These are phyloP conservation scores for Vaccinium myrtillus DNA, from an alignment of 148 eudicot genomes.

Conservation along the genomic window DNA sequence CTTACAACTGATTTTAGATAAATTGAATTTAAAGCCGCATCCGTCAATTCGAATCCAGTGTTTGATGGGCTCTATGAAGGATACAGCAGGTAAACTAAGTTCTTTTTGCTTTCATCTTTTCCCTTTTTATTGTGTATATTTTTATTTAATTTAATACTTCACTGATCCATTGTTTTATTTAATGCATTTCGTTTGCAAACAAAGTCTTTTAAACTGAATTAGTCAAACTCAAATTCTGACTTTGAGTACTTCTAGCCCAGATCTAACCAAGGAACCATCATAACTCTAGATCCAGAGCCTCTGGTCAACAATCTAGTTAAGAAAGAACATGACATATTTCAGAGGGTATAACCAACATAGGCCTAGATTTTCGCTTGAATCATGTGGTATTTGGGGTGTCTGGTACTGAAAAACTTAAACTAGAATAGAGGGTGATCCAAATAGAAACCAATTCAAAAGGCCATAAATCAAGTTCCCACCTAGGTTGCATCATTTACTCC, in stretches of 20 bases:
- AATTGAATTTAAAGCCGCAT: neutral
- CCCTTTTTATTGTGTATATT: neutral
- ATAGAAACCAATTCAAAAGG: neutral
- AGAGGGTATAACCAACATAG: neutral
- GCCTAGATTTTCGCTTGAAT: conserved; percentile 4
- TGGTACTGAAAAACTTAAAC: neutral
- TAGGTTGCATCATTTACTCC: neutral
- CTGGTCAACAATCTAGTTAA: conserved; percentile 1
- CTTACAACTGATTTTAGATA: neutral
- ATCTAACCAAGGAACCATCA: conserved; percentile 1
- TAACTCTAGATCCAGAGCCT: conserved; percentile 6
- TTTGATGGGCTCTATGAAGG: neutral
- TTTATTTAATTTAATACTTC: neutral
- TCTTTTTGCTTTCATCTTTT: neutral
- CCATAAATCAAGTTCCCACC: neutral
- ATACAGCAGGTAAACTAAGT: neutral
- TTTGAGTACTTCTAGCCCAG: neutral
- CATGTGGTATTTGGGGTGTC: conserved; percentile 5
- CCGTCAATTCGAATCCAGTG: neutral
- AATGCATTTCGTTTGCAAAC: no score
- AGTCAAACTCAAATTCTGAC: neutral
- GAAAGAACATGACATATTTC: neutral
- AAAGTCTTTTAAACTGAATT: no score
- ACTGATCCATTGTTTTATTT: no score
- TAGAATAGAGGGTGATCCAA: neutral